Conservation (phyloP, 495 filamentous ascomycete species). For the Sordaria brevicollis region DNA sequence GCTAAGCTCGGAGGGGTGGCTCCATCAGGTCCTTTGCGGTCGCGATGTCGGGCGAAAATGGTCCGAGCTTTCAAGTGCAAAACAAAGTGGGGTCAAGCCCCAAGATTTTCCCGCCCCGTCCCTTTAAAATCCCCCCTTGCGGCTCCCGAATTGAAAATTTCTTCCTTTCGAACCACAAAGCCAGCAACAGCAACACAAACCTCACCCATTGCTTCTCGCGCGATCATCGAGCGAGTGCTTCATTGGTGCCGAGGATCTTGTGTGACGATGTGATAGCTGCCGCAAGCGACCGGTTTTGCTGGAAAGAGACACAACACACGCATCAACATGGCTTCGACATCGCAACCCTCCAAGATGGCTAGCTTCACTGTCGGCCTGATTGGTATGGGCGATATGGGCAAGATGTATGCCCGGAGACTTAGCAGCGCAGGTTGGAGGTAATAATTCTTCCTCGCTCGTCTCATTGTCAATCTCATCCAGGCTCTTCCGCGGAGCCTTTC, state of each 20-base stretch:
- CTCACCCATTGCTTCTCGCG: neutral
- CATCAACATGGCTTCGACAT: slow-evolving; percentile 8
- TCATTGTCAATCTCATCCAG: neutral
- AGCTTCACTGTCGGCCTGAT: slow-evolving; percentile 79
- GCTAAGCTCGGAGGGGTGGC: neutral
- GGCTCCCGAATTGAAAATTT: slow-evolving; percentile 4
- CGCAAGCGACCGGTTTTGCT: neutral
- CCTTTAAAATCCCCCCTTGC: slow-evolving; percentile 8
- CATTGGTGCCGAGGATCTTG: neutral
- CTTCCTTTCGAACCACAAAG: slow-evolving; percentile 3
- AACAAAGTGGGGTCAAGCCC: slow-evolving; percentile 1
- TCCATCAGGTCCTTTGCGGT: no score
- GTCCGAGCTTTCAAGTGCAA: neutral
- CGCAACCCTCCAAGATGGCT: slow-evolving; percentile 36
- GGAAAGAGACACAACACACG: neutral
- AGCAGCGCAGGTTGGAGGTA: slow-evolving; percentile 95
- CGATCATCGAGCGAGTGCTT: neutral
- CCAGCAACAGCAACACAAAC: slow-evolving; percentile 1
- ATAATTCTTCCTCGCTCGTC: slow-evolving; percentile 15
- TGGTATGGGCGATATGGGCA: slow-evolving; percentile 99
- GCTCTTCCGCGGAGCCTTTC: neutral
- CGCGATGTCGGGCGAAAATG: neutral
- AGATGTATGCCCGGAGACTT: slow-evolving; percentile 89
- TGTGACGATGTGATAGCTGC: neutral
- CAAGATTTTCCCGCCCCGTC: neutral